A percentile compares a stretch with the other conserved stretches of the same genome.
Conservation (phyloP, 163 green algal species). For the Trebouxia gelatinosa region DNA sequence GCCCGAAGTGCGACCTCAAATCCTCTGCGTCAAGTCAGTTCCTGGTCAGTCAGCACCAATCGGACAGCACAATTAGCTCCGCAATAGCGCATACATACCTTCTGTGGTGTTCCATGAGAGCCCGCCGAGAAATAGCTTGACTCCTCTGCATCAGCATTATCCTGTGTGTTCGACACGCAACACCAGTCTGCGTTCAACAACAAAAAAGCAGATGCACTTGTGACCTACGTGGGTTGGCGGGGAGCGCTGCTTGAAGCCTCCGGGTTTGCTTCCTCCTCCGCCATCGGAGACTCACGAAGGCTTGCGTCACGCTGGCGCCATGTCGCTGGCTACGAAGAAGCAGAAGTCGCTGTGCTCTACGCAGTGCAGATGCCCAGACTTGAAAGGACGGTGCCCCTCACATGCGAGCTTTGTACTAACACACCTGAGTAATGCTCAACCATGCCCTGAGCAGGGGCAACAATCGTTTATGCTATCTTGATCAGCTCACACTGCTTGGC, state of each 20-base stretch:
- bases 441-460: no score
- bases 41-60: not conserved
- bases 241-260: slow-evolving; percentile 9
- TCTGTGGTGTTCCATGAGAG: slow-evolving; percentile 78
- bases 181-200: not conserved
- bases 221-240: slow-evolving; percentile 4
- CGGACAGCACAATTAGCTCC: slow-evolving; percentile 1
- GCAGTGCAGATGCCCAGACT: slow-evolving; percentile 7
- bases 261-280: not conserved
- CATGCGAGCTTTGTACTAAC: no score
- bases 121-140: slow-evolving; percentile 78
- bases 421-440: no score
- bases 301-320: not conserved
- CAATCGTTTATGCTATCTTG: not conserved
- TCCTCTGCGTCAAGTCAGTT: slow-evolving; percentile 65
- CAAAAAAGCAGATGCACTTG: slow-evolving; percentile 1
- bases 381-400: not conserved
- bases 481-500: not conserved
- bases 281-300: not conserved
- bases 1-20: slow-evolving; percentile 71
- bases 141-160: not conserved
- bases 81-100: slow-evolving; percentile 47
- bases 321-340: not conserved
- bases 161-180: not conserved
- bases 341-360: not conserved